Evolutionary conservation across 495 filamentous ascomycete genomes (phyloP), one percentile per base, ranked within the genome.

Genomic region (Astrothelium subdiscretum): DNA sequence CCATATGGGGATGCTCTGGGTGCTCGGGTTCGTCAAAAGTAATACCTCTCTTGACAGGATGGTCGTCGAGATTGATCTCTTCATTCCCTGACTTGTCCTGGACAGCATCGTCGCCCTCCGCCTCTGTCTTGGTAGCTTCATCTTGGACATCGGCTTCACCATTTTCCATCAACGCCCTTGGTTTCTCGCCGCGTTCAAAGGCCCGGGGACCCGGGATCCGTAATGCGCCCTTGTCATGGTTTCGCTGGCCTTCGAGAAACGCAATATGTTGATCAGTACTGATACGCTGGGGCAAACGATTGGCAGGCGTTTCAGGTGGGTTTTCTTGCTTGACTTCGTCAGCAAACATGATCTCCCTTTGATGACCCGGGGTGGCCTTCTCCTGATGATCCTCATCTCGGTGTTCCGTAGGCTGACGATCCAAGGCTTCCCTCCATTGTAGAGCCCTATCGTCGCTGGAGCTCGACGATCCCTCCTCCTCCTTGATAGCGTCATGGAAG

Each of bases 161-260:
- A 2, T 77, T 79, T 57, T 81, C 81, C 29, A 79, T 76, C 18
- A 92, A 72, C 4, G 80, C 75, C 65, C 86, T 71, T 0, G 91
- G 91, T 3, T 85, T 75, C 24, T 87, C 80, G 29, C 92, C 92
- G 26, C 81, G 82, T 63, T 97, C 92, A 61, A 87, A 90, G 65
- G 95, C 92, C 67, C 89, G 79, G 2, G 91, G 92, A 48, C 90
- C 89, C 0, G 92, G 92, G 62, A 97, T 96, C 24, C 89, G 85
- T 31, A 96, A 72, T 0, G 88, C 83, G 15, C 81, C 81, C 8
- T 31, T 48, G 67, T 83, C 85, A 65, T 87, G 85, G 61, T 86
- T 87, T 69, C 95, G 91, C 51, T 69, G 67, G 22, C 89, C 86
- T 72, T 95, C 85, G 20, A 95, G 71, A 68, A 97, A 90, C 2